Evolutionary conservation across 164 flowering plant genomes (phyloP), one percentile per base, ranked within the genome.

Genomic region (Annona squamosa): DNA sequence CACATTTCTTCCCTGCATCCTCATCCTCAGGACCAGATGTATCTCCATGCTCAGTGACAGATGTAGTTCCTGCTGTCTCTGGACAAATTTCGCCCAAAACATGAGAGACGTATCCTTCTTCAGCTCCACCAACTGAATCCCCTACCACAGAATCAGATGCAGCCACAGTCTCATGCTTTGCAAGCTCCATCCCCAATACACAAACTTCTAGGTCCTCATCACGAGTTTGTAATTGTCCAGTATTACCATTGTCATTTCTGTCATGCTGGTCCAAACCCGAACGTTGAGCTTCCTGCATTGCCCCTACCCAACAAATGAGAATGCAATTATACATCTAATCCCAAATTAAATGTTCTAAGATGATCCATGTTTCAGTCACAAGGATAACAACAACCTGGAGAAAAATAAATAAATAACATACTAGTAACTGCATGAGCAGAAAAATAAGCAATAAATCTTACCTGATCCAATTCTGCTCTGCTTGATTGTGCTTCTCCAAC

Each of bases 301-400:
- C 81, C 94, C 97, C 99, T 95, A 95, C 86, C 97, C 89, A 89
- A 83, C 80, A 89, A 88, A 89, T 86, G 87, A 90, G 93, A 86
- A 75, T 81, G 76, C 77, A 81, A 92, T 85, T 88, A 88, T 78
- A 86, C 79, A 84, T 81, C 85, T 83, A 85, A 85, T 64, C 59
- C 76, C 9, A 78, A 46, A 72, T 66, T 70, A 76, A 43, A 43
- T 68, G 72, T 65, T 75, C 74, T 67, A 78, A 61, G 59, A n/a
- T 71, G 44, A 62, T 71, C 64, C 43, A 63, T 46, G 47, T 6
- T 75, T 19, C 69, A 41, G 56, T 46, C 46, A 17, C 46, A 64
- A 48, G 26, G 17, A 65, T 5, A n/a, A 71, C 19, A 41, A 1
- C 63, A 65, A 68, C 26, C 43, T 46, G 59, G 41, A 69, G 4